Conservation (phyloP, 1,139 yeast species). For the Blastobotrys indianensis region DNA sequence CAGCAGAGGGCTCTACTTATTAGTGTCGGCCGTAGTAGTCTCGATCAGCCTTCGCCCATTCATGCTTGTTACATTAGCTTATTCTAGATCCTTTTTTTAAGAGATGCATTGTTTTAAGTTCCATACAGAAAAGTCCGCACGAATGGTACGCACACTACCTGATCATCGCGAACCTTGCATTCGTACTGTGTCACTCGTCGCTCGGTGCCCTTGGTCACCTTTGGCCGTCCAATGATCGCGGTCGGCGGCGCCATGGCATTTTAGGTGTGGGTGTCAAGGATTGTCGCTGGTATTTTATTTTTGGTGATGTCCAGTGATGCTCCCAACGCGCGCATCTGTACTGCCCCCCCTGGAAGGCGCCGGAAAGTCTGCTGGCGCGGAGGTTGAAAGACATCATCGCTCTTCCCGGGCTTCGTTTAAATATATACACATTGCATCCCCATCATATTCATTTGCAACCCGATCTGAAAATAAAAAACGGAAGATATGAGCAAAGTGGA, state of each 20-base stretch:
- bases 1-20: slow-evolving; percentile 77
- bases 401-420: too few species aligned
- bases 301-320: too few species aligned
- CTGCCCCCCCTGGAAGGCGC: too few species aligned
- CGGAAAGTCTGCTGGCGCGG: too few species aligned
- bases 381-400: too few species aligned
- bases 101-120: not conserved
- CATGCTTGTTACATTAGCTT: slow-evolving; percentile 1
- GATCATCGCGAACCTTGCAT: slow-evolving; percentile 19
- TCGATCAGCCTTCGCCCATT: slow-evolving; percentile 41
- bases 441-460: too few species aligned
- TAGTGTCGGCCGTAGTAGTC: slow-evolving; percentile 39
- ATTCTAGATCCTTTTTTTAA: not conserved
- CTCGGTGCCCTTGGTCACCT: slow-evolving; percentile 11
- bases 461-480: too few species aligned
- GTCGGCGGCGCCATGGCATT: slow-evolving; percentile 27
- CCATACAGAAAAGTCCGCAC: slow-evolving; percentile 11
- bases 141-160: slow-evolving; percentile 24
- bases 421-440: too few species aligned
- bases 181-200: slow-evolving; percentile 40
- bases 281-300: too few species aligned
- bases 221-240: slow-evolving; percentile 16
- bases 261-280: too few species aligned
- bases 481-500: not conserved
- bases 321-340: too few species aligned